phyloP scores from a whole-genome alignment of 192 early-diverging fungal species.

The Coemansia sp. region DNA sequence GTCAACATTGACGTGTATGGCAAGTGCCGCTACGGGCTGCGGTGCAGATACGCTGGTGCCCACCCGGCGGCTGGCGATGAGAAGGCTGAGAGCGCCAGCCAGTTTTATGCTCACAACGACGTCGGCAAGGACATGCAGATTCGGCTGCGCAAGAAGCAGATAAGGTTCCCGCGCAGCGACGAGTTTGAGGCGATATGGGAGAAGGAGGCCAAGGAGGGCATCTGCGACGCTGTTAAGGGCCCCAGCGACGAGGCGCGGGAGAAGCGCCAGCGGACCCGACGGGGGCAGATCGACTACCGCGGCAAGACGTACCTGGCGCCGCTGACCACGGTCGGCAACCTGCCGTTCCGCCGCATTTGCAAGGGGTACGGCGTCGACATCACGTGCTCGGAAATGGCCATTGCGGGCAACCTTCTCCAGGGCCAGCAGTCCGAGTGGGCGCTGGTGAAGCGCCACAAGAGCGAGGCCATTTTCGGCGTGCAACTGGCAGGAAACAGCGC shows the following conservation, averaged over 20 bases:
- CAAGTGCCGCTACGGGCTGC: slow-evolving; percentile 63
- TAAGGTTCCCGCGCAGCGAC: slow-evolving; percentile 44
- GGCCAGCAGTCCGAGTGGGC: slow-evolving; percentile 80
- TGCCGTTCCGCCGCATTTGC: slow-evolving; percentile 94
- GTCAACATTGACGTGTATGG: slow-evolving; percentile 71
- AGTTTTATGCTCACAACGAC: slow-evolving; percentile 17
- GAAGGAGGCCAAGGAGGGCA: slow-evolving; percentile 1
- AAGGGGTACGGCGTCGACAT: slow-evolving; percentile 94
- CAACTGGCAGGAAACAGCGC: slow-evolving; percentile 75
- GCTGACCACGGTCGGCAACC: slow-evolving; percentile 95
- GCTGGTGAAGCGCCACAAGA: slow-evolving; percentile 75
- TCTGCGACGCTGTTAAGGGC: not conserved
- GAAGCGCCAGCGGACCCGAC: slow-evolving; percentile 7
- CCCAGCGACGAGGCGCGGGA: slow-evolving; percentile 4
- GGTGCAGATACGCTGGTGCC: slow-evolving; percentile 60
- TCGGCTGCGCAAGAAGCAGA: slow-evolving; percentile 34
- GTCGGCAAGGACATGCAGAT: slow-evolving; percentile 27
- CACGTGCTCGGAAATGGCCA: slow-evolving; percentile 96
- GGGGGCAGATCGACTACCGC: slow-evolving; percentile 63
- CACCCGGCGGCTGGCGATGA: slow-evolving; percentile 63
- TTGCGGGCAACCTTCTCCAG: slow-evolving; percentile 65
- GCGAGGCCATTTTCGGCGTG: slow-evolving; percentile 91
- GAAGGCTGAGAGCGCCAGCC: slow-evolving; percentile 7
- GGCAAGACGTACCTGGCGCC: slow-evolving; percentile 93
- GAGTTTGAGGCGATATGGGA: slow-evolving; percentile 35